Evolutionary conservation across 1,139 yeast species (phyloP), one percentile per base, ranked within the genome.

Genomic region (Hansenula anomala): DNA sequence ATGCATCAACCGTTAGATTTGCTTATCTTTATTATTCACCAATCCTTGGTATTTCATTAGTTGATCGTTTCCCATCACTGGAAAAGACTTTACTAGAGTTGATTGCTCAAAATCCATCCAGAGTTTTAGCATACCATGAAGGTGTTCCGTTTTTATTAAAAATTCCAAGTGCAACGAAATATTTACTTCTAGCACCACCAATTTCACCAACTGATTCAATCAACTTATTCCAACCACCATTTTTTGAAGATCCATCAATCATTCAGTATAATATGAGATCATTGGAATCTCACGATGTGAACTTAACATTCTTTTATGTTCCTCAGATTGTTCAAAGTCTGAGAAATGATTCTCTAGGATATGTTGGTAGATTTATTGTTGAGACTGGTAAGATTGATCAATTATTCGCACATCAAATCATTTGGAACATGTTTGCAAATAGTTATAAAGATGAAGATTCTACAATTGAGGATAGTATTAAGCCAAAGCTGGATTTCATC

Each of bases 351-450:
- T 66, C 64, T 7, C 69, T 76, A 40, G 97, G 97, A 2, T 90
- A 89, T 52, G 95, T 90, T 37, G 90, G 86, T 52, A 75, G 89
- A 48, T 87, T 86, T 58, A 90, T 94, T 49, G 64, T 92, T 43
- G 97, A 92, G 58, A 88, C 97, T 0, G 97, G 96, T 4, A 82
- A 84, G 55, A 86, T 89, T 18, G 83, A 95, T 28, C 95, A 86
- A 53, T 69, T 90, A 46, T 94, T 94, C 69, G 90, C 97, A 0
- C 99, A 94, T 61, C 99, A 94, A 63, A 90, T 94, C 48, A 88
- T 94, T 45, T 94, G 99, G 99, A 94, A 94, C 56, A 88, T 94
- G 84, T 66, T 85, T 54, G 98, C 99, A 1, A 94, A 94, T 59
- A 78, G 92, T 47, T 92, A 75, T 61, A 84, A 82, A 52, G 98